Conservation (phyloP, 768 basidiomycete genomes). For the Pluteus cervinus region DNA sequence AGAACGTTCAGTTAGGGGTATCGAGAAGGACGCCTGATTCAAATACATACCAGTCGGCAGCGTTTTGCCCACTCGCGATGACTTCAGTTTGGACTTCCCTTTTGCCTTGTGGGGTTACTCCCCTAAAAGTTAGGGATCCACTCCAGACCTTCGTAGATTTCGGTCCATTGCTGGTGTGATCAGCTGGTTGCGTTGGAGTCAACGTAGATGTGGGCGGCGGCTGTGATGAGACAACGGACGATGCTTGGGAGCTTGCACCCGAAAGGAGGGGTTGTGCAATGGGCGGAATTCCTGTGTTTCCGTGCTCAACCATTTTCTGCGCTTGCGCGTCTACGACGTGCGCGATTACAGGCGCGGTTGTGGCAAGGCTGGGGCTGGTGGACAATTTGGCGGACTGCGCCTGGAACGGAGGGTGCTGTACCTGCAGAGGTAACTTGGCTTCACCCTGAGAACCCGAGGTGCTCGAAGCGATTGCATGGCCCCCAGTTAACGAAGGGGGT, state of each 20-base stretch:
- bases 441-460: background rate
- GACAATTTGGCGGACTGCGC: slow-evolving; percentile 2
- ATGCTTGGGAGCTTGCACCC: slow-evolving; percentile 1
- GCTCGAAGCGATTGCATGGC: background rate
- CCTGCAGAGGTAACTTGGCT: slow-evolving; percentile 1
- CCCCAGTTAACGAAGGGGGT: background rate
- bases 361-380: slow-evolving; percentile 6
- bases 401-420: background rate
- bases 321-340: slow-evolving; percentile 26
- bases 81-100: slow-evolving; percentile 41
- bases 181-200: slow-evolving; percentile 13
- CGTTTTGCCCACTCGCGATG: slow-evolving; percentile 20
- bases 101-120: slow-evolving; percentile 24
- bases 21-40: slow-evolving; percentile 1
- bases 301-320: slow-evolving; percentile 44
- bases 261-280: slow-evolving; percentile 1
- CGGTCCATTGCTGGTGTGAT: slow-evolving; percentile 4
- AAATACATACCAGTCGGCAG: slow-evolving; percentile 26
- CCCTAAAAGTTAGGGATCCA: slow-evolving; percentile 42
- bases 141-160: slow-evolving; percentile 32
- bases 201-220: slow-evolving; percentile 9
- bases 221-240: background rate
- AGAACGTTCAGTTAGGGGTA: background rate
- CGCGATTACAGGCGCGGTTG: background rate
- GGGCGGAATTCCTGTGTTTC: slow-evolving; percentile 20